Evolutionary conservation across 768 basidiomycete genomes (phyloP), one percentile per base, ranked within the genome.

Genomic region (Leccinum subtestaceum): DNA sequence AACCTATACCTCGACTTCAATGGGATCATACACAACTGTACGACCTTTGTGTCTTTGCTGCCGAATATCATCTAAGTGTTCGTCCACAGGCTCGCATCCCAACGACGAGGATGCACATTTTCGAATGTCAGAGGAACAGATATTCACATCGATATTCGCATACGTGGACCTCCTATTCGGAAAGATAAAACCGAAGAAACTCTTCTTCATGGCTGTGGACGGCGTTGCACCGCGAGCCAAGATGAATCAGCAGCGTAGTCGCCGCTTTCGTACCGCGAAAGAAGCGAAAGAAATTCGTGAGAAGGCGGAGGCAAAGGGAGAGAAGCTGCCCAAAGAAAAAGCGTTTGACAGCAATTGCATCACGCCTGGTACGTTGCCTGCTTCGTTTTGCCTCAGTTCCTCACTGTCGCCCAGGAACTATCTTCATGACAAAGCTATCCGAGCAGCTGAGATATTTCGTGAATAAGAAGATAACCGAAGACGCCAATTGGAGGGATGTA

Each of bases 281-380:
- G 96, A 98, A 73, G 91, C 89, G 3, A 88, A 82, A 65, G 94
- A 98, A 72, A 76, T 90, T 36, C 78, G 88, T 59, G 91, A 93
- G 75, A 93, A 90, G 76, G 97, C 96, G 2, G 82, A 86, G 72
- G 77, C 82, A 53, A 93, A 91, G 64, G 96, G 97, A 45, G 95
- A 98, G 78, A 86, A 89, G 67, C 72, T 98, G 53, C 96, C 96
- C 2, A 85, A 89, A 4, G 89, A 93, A 78, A 97, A 95, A 73
- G 93, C 95, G 5, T 99, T 99, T 71, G 97, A 98, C 74, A 93
- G 91, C 64, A 98, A 99, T 73, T 97, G 95, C 75, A 99, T 99
- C 66, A 98, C 97, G 5, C 97, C 97, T 59, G 96, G 95, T 91
- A 66, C 54, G 87, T 74, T 27, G 11, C 12, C n/a, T 27, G 8